Conservation (phyloP, 345 rosid species). For the Euclidium syriacum region DNA sequence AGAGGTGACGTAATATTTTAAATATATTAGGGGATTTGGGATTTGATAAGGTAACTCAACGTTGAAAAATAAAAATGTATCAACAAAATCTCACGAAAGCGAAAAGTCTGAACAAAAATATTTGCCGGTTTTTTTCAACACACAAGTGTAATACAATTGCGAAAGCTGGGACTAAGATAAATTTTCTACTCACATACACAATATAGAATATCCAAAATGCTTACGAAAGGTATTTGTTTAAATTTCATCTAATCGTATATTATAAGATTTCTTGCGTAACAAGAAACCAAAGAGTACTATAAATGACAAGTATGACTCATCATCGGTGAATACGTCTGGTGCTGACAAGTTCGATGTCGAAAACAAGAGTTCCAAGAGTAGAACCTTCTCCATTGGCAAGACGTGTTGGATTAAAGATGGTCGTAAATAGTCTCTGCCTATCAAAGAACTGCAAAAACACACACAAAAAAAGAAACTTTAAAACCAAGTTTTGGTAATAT, state of each 20-base stretch:
- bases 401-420: constrained; percentile 79
- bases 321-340: constrained; percentile 31
- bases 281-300: background rate
- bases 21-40: no score
- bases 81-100: background rate
- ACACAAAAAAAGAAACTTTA: background rate
- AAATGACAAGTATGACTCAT: constrained; percentile 16
- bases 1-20: background rate
- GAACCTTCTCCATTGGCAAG: constrained; percentile 86
- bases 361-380: constrained; percentile 62
- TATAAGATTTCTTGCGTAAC: background rate
- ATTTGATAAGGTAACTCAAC: constrained; percentile 1
- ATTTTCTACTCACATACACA: background rate
- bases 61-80: background rate
- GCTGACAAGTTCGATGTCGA: constrained; percentile 68
- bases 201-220: background rate
- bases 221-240: constrained; percentile 2
- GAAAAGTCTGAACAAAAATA: constrained; percentile 9
- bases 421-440: constrained; percentile 72
- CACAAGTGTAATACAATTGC: constrained; percentile 2
- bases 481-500: background rate
- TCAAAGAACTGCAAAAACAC: constrained; percentile 56
- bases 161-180: constrained; percentile 12
- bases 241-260: background rate
- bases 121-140: constrained; percentile 3